Base-by-base conservation (phyloP, 176 grass and related monocot species). In the Urochloa ruziziensis region DNA sequence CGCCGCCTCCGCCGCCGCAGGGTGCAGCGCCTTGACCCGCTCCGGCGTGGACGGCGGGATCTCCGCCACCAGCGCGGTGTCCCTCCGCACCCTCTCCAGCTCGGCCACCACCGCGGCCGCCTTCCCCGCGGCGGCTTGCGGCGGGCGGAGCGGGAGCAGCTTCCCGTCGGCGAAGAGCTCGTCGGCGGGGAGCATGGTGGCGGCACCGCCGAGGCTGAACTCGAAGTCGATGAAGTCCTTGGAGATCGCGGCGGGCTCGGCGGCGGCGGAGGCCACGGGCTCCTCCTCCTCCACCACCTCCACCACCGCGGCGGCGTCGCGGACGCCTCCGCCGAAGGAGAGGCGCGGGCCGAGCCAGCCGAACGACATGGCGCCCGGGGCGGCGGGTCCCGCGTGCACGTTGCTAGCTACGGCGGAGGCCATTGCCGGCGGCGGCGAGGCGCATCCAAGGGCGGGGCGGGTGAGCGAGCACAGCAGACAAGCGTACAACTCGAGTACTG, bases 91-190 rank as follows among this genome's bases (percentile, higher is more conserved):
- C 24, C 6, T 11, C 51, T 46, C 49, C 6, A 1, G 0, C 18
- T 27, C 74, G n/a, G n/a, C n/a, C 46, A 6, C 27, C 40, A 0
- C 7, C 18, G 35, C 2, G 2, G 29, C 4, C 6, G 23, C 58
- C 0, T 12, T 12, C 51, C 1, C 9, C n/a, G 48, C 15, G 4
- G 35, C 56, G 18, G 35, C 56, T 14, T 29, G 36, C 23, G 42
- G 77, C 16, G 82, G 82, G 0, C 79, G 93, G 10, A 98, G 93
- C 4, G 96, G 96, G 7, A 98, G 88, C 16, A 98, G 83, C 85
- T 94, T 98, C 11, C 96, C 96, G 14, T 98, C 93, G 0, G 93
- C 89, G 85, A 98, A 98, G 24, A 98, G 85, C 84, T 98, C 89
- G 67, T 98, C 96, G 0, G 96, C 96, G 0, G 93, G 89, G 2